Base-by-base conservation (phyloP, 140 eudicot species). In the Stevia rebaudiana region DNA sequence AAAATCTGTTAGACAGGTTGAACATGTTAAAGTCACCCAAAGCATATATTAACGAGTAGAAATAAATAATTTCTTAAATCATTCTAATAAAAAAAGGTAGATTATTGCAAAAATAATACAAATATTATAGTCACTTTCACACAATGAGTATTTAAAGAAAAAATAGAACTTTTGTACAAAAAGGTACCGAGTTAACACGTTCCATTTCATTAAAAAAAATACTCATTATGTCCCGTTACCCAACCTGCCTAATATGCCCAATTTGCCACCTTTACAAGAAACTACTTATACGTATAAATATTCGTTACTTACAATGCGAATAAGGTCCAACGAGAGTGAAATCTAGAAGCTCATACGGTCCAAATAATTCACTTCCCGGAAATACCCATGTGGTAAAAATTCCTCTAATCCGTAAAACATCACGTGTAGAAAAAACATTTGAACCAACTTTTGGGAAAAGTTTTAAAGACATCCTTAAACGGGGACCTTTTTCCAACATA, bases 241-340 rank as follows among this genome's bases (percentile, higher is more conserved):
- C 55, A 18, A 19, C 30, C 30, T 21, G 25, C 4, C 25, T 18
- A 19, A 8, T 30, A 28, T 0, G 6, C 9, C 30, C 35, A 51
- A 3, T 22, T 51, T 23, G 35, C 17, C 58, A 51, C 35, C 55
- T 49, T 8, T 51, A 51, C 35, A 23, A 11, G 16, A 51, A 51
- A 51, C 1, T 18, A 48, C 1, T 16, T 48, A 48, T 31, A 65
- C 61, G 4, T 30, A 65, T 25, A 50, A 49, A 74, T 55, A 11
- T 1, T 19, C 25, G 13, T 48, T 81, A 86, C 54, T 48, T 84
- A 90, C 97, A 59, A 16, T 78, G 63, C 39, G 86, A 48, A 71
- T 90, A 90, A 63, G 97, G 97, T 70, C 95, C 97, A 23, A 81
- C 65, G 30, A 87, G 94, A 63, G 90, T 90, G 80, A 90, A 90